Evolutionary conservation across 306 rosid genomes (phyloP), one percentile per base, ranked within the genome.

Genomic region (Quercus gilva): DNA sequence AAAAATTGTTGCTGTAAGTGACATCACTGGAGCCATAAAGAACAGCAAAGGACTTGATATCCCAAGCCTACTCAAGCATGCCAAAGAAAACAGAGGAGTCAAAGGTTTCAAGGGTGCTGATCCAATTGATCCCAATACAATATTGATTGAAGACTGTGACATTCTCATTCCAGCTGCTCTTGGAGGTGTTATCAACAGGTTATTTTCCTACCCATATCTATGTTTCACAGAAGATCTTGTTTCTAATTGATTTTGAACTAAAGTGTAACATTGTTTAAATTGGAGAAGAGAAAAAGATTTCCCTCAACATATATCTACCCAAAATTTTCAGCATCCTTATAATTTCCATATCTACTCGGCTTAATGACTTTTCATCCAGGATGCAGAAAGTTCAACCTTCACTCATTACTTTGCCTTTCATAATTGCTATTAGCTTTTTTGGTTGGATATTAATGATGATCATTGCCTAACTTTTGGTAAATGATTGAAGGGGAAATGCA

Each of bases 141-240:
- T 91, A 52, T 87, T 94, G 83, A 86, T 87, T 78, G 89, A 94
- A 82, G 97, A 92, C 20, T 92, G 93, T 51, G 98, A 91, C 83
- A 89, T 94, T 81, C 92, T 94, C 76, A 80, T 92, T 53, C 97
- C 98, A 18, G 99, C 99, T 70, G 99, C 99, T 78, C 98, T 95
- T 26, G 99, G 99, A 53, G 99, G 99, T 69, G 99, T 92, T 86
- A 95, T 95, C 82, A 95, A 91, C 84, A 92, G 88, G 97, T 91
- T 37, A 72, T 41, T 56, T 41, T 45, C 19, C 13, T 41, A 6
- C 19, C 65, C 26, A 2, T 49, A 31, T 9, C 6, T 2, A 11
- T 37, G 6, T 45, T 59, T 56, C 68, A 28, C 65, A 60, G 11
- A 6, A 25, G 13, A 7, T 10, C 18, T 28, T 64, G 5, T 49